Percentiles rank a stretch among this genome's conserved stretches.
These are phyloP conservation scores for Solanum sejunctum DNA, from an alignment of 257 asterid genomes.

Conservation along the genomic window DNA sequence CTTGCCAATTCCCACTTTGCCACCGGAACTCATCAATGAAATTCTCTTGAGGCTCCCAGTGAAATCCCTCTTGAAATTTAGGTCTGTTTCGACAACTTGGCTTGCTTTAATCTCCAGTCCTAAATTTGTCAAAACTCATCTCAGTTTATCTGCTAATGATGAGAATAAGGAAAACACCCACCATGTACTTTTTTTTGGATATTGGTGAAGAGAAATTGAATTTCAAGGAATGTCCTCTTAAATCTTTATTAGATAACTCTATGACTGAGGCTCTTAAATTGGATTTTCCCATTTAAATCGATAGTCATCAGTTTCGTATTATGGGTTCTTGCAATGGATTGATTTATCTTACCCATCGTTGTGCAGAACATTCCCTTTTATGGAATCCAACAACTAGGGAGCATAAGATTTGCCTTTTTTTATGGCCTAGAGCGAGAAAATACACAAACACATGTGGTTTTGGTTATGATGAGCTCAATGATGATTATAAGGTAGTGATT, in stretches of 20 bases:
- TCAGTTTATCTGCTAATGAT: not conserved
- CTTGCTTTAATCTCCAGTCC: not conserved
- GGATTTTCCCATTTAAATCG: not conserved
- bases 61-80: not conserved
- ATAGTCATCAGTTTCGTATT: not conserved
- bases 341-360: not conserved
- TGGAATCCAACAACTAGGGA: not conserved
- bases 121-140: not conserved
- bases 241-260: not conserved
- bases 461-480: not conserved
- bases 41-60: not conserved
- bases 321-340: not conserved
- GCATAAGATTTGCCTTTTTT: not conserved
- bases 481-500: not conserved
- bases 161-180: not conserved
- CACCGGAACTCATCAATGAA: not conserved
- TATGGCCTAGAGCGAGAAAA: not conserved
- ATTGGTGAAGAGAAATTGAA: not conserved
- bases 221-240: not conserved
- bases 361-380: not conserved
- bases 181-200: not conserved
- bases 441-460: not conserved
- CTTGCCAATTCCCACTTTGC: not conserved
- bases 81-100: not conserved
- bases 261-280: not conserved